A percentile compares a stretch with the other conserved stretches of the same genome.
phyloP scores from a whole-genome alignment of 169 alveolate genomes.

The Plasmodium falciparum region DNA sequence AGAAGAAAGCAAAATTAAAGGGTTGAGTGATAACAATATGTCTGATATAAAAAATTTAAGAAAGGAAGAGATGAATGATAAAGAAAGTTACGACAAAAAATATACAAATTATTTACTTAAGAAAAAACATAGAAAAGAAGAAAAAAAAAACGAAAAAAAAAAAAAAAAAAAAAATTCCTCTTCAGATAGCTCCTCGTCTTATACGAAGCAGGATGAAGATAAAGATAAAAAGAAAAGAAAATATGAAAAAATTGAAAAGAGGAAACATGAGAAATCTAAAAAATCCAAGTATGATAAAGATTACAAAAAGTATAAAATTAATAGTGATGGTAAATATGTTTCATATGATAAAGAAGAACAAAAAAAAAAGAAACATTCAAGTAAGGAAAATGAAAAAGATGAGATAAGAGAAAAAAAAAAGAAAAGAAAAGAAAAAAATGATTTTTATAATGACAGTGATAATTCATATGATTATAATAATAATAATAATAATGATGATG shows the following conservation, averaged over 20 bases:
- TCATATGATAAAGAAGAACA: conserved; percentile 1
- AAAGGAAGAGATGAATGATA: conserved; percentile 42
- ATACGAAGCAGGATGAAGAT: not conserved
- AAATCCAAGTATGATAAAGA: conserved; percentile 8
- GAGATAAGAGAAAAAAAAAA: conserved; percentile 5
- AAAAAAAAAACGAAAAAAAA: not conserved
- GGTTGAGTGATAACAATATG: conserved; percentile 13
- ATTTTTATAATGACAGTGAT: not conserved
- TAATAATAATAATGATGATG: not conserved
- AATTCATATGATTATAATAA: not conserved
- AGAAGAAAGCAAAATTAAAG: conserved; percentile 42
- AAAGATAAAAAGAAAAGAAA: conserved; percentile 13
- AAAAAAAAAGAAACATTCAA: conserved; percentile 6
- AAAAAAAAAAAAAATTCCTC: not conserved
- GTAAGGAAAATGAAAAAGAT: conserved; percentile 14
- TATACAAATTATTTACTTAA: conserved; percentile 49
- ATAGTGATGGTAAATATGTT: conserved; percentile 9
- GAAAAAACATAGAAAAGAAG: conserved; percentile 11
- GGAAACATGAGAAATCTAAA: conserved; percentile 25
- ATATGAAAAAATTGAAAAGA: not conserved
- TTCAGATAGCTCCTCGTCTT: not conserved
- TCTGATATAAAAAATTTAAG: conserved; percentile 50
- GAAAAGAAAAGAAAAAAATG: not conserved
- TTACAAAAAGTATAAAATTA: not conserved
- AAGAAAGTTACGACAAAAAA: conserved; percentile 57